phyloP scores from a whole-genome alignment of 768 basidiomycete genomes.

The Psilocybe cubensis region DNA sequence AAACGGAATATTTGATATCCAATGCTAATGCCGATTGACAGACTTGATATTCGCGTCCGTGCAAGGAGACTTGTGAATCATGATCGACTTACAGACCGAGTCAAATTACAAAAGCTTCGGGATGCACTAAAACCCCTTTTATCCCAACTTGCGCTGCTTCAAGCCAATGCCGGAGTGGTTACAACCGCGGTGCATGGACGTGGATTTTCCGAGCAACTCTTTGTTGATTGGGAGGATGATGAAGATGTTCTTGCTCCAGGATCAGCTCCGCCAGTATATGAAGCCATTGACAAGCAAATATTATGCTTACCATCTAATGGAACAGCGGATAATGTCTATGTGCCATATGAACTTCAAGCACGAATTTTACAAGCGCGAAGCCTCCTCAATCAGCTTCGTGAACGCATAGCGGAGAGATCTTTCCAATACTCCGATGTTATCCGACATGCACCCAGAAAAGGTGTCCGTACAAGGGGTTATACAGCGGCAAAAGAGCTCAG shows the following conservation, averaged over 20 bases:
- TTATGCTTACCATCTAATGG: neutral
- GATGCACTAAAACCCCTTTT: too few relatives aligned
- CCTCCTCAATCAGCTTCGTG: neutral
- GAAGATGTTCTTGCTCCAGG: neutral
- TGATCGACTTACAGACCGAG: too few relatives aligned
- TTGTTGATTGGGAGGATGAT: neutral
- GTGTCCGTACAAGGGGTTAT: constrained; percentile 1
- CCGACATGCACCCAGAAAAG: neutral
- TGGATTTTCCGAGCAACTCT: neutral
- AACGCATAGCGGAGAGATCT: constrained; percentile 14
- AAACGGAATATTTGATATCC: too few relatives aligned
- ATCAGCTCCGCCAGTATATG: neutral
- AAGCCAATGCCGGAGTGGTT: too few relatives aligned
- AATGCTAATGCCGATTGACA: neutral
- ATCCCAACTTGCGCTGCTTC: too few relatives aligned
- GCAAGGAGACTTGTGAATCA: neutral
- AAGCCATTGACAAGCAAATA: too few relatives aligned
- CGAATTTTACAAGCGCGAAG: neutral
- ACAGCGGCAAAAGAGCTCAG: neutral
- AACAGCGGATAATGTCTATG: neutral
- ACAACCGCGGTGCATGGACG: too few relatives aligned
- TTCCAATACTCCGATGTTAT: constrained; percentile 12
- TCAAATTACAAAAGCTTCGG: too few relatives aligned
- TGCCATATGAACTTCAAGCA: neutral
- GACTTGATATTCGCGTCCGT: neutral